phyloP scores from a whole-genome alignment of 768 basidiomycete species.

The Trametes cubensis region DNA sequence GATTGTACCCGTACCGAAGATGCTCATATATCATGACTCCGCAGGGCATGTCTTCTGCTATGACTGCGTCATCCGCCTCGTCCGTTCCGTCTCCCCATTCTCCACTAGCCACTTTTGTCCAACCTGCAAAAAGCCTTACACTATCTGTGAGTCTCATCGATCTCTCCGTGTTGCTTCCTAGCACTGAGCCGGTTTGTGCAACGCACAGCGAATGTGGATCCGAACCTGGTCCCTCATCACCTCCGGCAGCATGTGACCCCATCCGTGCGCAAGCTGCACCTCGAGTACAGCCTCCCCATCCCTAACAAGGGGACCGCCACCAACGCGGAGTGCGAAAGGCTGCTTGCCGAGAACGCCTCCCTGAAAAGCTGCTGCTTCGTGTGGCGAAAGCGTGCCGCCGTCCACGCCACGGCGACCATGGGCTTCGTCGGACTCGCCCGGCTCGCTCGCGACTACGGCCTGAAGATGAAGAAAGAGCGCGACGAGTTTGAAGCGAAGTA shows the following conservation, averaged over 20 bases:
- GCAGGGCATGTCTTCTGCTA: constrained; percentile 70
- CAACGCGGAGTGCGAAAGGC: constrained; percentile 25
- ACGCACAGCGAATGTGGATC: constrained; percentile 48
- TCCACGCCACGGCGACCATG: constrained; percentile 36
- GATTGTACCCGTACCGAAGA: background rate
- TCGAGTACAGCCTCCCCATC: constrained; percentile 42
- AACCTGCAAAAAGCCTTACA: constrained; percentile 56
- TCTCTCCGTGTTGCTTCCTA: no score
- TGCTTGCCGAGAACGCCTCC: constrained; percentile 34
- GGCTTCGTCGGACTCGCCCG: constrained; percentile 37
- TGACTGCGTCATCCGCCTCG: constrained; percentile 54
- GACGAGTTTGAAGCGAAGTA: constrained; percentile 32
- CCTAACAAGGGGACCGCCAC: constrained; percentile 1
- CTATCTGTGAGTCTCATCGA: constrained; percentile 46
- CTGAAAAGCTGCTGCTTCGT: constrained; percentile 32
- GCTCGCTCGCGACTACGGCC: constrained; percentile 33
- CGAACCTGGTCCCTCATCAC: constrained; percentile 54
- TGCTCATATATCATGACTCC: background rate
- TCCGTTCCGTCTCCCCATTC: constrained; percentile 50
- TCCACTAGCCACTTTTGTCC: constrained; percentile 58
- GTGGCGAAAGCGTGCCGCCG: constrained; percentile 39
- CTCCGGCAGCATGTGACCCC: constrained; percentile 61
- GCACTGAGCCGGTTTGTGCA: background rate
- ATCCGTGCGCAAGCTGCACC: constrained; percentile 56
- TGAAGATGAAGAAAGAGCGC: constrained; percentile 34